Conservation (phyloP, 495 filamentous ascomycete genomes). For the Tuber microsphaerosporum region DNA sequence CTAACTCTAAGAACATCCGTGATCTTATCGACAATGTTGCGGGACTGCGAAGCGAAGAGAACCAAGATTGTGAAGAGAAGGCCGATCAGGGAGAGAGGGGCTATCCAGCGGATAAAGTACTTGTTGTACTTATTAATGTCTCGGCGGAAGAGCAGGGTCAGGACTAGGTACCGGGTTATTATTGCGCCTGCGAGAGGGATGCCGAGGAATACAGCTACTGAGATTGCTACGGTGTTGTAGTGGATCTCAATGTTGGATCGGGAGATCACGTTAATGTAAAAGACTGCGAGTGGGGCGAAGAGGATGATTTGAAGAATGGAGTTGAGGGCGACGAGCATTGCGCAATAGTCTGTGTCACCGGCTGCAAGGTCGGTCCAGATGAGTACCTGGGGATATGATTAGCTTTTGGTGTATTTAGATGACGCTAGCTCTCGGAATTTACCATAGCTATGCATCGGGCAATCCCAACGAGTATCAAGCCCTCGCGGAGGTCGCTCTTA, state of each 20-base stretch:
- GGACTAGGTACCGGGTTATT: conserved; percentile 55
- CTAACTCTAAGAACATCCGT: conserved; percentile 72
- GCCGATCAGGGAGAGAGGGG: conserved; percentile 73
- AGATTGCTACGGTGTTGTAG: conserved; percentile 67
- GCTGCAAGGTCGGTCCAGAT: conserved; percentile 74
- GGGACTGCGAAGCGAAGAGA: conserved; percentile 74
- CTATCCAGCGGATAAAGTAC: conserved; percentile 60
- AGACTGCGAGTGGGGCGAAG: conserved; percentile 69
- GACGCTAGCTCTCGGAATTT: conserved; percentile 22
- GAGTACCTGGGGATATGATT: conserved; percentile 50
- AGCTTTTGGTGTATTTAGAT: neutral
- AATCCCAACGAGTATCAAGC: conserved; percentile 69
- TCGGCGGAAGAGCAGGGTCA: conserved; percentile 47
- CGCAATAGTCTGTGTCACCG: conserved; percentile 77
- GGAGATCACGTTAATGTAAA: conserved; percentile 70
- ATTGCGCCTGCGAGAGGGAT: conserved; percentile 77
- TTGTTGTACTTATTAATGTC: conserved; percentile 58
- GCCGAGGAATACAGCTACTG: conserved; percentile 76
- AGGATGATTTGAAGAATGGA: conserved; percentile 80
- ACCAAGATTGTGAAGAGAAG: conserved; percentile 81
- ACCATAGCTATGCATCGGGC: conserved; percentile 83
- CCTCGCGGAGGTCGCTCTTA: conserved; percentile 58
- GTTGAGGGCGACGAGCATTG: conserved; percentile 83
- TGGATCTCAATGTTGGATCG: conserved; percentile 48
- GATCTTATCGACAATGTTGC: conserved; percentile 73